phyloP scores from a whole-genome alignment of 768 basidiomycete genomes.

The Dacryopinax spathularia region DNA sequence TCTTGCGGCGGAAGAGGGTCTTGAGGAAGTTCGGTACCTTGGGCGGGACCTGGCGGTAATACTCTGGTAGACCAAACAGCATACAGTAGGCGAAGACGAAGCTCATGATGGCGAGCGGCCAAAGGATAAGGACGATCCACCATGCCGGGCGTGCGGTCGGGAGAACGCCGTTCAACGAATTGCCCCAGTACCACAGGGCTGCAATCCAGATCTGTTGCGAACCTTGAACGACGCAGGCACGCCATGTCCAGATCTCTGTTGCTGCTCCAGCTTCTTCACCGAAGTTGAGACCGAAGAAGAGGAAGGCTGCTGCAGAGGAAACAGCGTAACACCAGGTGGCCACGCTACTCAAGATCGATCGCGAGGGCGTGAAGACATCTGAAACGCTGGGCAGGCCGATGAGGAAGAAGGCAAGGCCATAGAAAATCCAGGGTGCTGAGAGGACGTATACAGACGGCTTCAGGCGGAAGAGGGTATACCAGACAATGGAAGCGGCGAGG shows the following conservation, averaged over 20 bases:
- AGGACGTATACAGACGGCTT: constrained; percentile 81
- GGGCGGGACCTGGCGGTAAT: constrained; percentile 83
- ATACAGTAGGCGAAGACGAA: constrained; percentile 69
- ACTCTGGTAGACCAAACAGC: constrained; percentile 78
- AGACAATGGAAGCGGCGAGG: constrained; percentile 67
- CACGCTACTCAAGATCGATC: constrained; percentile 52
- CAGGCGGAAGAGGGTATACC: constrained; percentile 80
- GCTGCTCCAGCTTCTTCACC: constrained; percentile 95
- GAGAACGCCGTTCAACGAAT: constrained; percentile 44
- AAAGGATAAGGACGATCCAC: constrained; percentile 69
- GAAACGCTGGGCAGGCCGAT: constrained; percentile 75
- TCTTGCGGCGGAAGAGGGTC: constrained; percentile 77
- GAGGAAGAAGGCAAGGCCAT: constrained; percentile 77
- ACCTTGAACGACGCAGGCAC: constrained; percentile 87
- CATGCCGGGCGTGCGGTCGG: constrained; percentile 46
- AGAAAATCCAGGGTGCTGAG: constrained; percentile 81
- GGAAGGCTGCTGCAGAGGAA: constrained; percentile 84
- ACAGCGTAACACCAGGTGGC: constrained; percentile 88
- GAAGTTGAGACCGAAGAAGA: constrained; percentile 91
- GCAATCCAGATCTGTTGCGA: constrained; percentile 94
- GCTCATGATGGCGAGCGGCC: constrained; percentile 67
- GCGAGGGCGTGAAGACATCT: constrained; percentile 41
- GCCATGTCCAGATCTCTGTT: constrained; percentile 83
- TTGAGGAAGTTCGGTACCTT: constrained; percentile 86
- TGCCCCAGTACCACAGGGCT: constrained; percentile 92